These are phyloP conservation scores for Corinectria fuckeliana DNA, from an alignment of 2,329 filamentous ascomycete species.

Conservation along the genomic window DNA sequence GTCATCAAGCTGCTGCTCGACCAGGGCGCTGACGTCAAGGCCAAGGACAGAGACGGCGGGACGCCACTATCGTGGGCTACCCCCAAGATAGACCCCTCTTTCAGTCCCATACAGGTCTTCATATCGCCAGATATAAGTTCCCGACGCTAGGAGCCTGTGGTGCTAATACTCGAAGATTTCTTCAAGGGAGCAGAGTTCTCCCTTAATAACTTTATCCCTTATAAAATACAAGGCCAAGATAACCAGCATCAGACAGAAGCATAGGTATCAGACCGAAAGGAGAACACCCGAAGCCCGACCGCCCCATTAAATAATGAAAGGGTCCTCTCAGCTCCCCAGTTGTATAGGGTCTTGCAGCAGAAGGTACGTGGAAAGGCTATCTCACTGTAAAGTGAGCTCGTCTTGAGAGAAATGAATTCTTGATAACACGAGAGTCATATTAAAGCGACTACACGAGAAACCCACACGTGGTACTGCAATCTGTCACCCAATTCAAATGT, in stretches of 20 bases:
- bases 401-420: neutral
- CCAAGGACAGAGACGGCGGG: no score
- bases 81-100: neutral
- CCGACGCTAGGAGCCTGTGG: neutral
- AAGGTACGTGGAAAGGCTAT: neutral
- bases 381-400: no score
- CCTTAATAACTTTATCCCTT: neutral
- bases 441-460: neutral
- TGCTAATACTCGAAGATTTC: neutral
- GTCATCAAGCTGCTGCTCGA: neutral
- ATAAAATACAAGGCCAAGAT: neutral
- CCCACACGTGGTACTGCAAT: neutral
- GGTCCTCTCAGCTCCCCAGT: neutral
- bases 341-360: neutral
- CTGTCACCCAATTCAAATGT: neutral
- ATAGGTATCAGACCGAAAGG: slow-evolving; percentile 9
- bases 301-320: neutral
- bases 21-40: no score
- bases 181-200: neutral
- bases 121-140: neutral
- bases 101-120: neutral
- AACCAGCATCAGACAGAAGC: neutral
- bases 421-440: neutral
- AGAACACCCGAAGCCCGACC: neutral
- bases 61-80: no score